Evolutionary conservation across 192 early-diverging fungal genomes (phyloP), one percentile per base, ranked within the genome.

Genomic region (Podila epigama): DNA sequence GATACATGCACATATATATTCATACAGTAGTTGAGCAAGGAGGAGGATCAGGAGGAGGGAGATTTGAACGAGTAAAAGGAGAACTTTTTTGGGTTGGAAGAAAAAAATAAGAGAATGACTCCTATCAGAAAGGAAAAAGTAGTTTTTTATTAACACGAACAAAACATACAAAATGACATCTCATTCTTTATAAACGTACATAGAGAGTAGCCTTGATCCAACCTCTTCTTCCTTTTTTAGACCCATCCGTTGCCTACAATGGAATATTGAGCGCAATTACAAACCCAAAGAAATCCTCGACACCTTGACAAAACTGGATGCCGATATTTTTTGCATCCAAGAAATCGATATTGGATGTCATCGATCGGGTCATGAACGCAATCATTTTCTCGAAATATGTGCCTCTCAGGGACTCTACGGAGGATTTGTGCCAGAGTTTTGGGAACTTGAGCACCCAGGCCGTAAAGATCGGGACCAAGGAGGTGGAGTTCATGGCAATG

Each of bases 251-350:
- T 85, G 88, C 25, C 61, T 94, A 16, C 91, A 94, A 62, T 94
- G 92, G 92, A 94, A 94, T 66, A 90, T 94, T 52, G 92, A 94
- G 67, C 88, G 92, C 50, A 92, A 92, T 57, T 92, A 92, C 86
- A 79, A 86, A 73, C 69, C 92, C 0, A 83, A 88, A 2, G 75
- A 81, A 10, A 88, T 92, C 28, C 56, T 92, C 1, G 77, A 70
- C 2, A 83, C 73, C 8, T 63, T 94, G 5, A 67, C 80, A 33
- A 54, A 72, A 31, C 69, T 92, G 25, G 85, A 92, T 44, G 87
- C 92, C 6, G 92, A 94, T 71, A 88, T 94, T 31, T 72, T 88
- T 12, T 84, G 88, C 55, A 70, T 94, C 28, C 92, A 94, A 80
- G 91, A 92, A 56, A 84, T 92, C n/a, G 92, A 94, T 58, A 91